Evolutionary conservation across 805 yeast genomes (phyloP).

Genomic region (Nakazawaea wyomingensis): DNA sequence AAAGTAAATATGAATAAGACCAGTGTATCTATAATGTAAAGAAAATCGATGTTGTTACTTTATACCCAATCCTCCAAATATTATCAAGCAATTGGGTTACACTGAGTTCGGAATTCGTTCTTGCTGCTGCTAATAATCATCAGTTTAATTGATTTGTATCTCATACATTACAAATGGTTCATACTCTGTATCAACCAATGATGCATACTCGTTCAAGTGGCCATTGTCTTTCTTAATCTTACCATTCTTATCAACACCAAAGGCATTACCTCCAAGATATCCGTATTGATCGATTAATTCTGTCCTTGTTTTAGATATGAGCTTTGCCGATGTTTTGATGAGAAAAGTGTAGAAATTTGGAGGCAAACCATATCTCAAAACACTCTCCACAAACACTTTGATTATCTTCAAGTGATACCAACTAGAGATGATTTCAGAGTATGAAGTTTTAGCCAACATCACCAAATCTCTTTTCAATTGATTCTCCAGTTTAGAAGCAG

Average conservation of each 20-base stretch:
- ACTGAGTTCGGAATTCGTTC: neutral
- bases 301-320: constrained; percentile 53
- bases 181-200: constrained; percentile 89
- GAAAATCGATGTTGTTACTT: too few relatives aligned
- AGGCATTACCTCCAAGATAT: constrained; percentile 88
- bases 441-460: constrained; percentile 85
- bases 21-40: too few relatives aligned
- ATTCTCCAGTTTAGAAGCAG: constrained; percentile 69
- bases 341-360: constrained; percentile 69
- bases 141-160: constrained; percentile 32
- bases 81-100: too few relatives aligned
- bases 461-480: constrained; percentile 70
- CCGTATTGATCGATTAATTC: constrained; percentile 75
- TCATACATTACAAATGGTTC: constrained; percentile 92
- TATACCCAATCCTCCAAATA: too few relatives aligned
- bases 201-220: constrained; percentile 79
- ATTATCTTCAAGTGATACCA: constrained; percentile 90
- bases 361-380: constrained; percentile 93
- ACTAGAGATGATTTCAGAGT: constrained; percentile 72
- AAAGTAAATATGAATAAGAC: too few relatives aligned
- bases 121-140: neutral
- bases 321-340: constrained; percentile 40
- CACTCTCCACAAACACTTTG: constrained; percentile 87
- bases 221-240: constrained; percentile 51
- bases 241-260: constrained; percentile 61